Evolutionary conservation across 306 rosid genomes (phyloP), one percentile per base, ranked within the genome.

Genomic region (Casuarina glauca): DNA sequence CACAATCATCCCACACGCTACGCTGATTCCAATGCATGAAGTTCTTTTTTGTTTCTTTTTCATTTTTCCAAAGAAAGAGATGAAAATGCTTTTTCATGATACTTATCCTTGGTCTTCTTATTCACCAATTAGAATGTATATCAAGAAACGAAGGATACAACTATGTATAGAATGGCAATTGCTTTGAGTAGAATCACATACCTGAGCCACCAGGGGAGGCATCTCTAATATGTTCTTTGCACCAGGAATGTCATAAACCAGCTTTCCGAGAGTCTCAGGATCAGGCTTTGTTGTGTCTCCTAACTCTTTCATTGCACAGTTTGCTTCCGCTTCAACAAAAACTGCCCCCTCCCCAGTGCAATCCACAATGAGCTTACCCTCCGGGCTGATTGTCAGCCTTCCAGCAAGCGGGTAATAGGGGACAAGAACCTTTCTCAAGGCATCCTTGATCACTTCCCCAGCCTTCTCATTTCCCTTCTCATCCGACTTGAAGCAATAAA

Each of bases 291-390:
- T 88, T 26, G 87, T 88, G 64, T 93, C 97, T 61, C 96, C 96
- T 9, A 95, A 77, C 78, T 93, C 88, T 26, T 88, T 87, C 78
- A 93, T 85, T 3, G 76, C 54, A 73, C 90, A 86, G 72, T 91
- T 86, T 48, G 97, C 97, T 82, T 93, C 93, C 55, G 96, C 99
- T 74, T 93, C 99, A 46, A 95, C 94, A 74, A 85, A 91, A 5
- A 95, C 73, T 5, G 97, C 99, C 43, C 99, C 99, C 64, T 93
- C 97, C 39, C 90, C 97, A 4, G 91, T 89, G 83, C 99, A 93
- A 5, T 91, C 88, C 66, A 95, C 96, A 13, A 91, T 93, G 50
- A 95, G 89, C 26, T 95, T 95, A 12, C 93, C 92, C 70, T 93
- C 97, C 10, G 89, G 4, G 83, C 99, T 91, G 64, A 95, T 79